These are phyloP conservation scores for Nicotiana benthamiana DNA, from an alignment of 257 asterid species.

Conservation along the genomic window DNA sequence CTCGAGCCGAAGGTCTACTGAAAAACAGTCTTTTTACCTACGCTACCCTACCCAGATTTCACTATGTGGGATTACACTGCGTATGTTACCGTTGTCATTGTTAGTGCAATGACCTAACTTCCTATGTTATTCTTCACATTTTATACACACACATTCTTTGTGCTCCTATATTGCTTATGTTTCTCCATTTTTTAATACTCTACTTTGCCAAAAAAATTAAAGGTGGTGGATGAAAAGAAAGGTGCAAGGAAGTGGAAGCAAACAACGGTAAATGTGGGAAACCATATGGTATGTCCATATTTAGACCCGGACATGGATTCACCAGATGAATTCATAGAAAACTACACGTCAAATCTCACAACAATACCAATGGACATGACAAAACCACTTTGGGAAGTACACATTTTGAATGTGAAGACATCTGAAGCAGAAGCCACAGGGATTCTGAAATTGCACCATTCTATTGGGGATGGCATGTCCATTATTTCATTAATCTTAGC, in stretches of 20 bases:
- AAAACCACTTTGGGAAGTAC: conserved; percentile 44
- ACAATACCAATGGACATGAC: conserved; percentile 15
- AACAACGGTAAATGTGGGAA: conserved; percentile 19
- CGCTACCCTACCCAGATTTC: too few relatives aligned
- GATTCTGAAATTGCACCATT: conserved; percentile 29
- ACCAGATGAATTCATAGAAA: conserved; percentile 25
- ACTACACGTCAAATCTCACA: conserved; percentile 17
- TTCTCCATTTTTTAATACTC: too few relatives aligned
- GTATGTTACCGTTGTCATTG: too few relatives aligned
- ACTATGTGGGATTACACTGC: too few relatives aligned
- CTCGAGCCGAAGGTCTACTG: too few relatives aligned
- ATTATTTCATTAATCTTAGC: conserved; percentile 27
- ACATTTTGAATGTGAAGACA: conserved; percentile 33
- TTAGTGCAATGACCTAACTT: too few relatives aligned
- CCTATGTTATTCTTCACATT: not conserved
- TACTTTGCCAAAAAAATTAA: not conserved
- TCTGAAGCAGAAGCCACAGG: conserved; percentile 23
- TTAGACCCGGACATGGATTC: conserved; percentile 25
- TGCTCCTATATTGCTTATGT: not conserved
- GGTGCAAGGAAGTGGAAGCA: conserved; percentile 26
- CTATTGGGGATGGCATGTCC: conserved; percentile 43
- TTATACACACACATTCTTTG: not conserved
- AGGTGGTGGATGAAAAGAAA: not conserved
- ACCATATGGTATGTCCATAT: conserved; percentile 22
- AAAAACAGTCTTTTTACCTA: too few relatives aligned